Conservation (phyloP, 2,329 filamentous ascomycete species). For the Alternaria alternata region DNA sequence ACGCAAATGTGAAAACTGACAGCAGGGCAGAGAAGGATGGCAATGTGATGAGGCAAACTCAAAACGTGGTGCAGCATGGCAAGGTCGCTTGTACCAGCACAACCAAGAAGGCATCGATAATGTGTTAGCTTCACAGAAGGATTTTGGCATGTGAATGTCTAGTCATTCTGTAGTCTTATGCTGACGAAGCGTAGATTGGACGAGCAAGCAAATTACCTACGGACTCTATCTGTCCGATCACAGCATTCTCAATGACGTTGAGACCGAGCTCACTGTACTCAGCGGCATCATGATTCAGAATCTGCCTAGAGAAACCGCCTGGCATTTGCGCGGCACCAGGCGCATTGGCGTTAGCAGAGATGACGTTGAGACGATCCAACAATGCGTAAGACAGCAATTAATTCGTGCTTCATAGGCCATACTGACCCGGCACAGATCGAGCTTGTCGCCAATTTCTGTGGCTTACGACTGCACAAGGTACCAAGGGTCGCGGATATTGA, state of each 20-base stretch:
- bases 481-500: conserved; percentile 46
- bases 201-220: conserved; percentile 65
- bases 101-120: conserved; percentile 55
- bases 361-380: conserved; percentile 55
- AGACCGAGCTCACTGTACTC: conserved; percentile 64
- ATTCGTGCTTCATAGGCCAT: neutral
- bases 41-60: conserved; percentile 64
- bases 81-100: conserved; percentile 64
- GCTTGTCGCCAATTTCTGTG: conserved; percentile 40
- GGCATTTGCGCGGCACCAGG: conserved; percentile 63
- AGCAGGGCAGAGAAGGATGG: conserved; percentile 60
- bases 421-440: conserved; percentile 37
- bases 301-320: conserved; percentile 60
- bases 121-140: conserved; percentile 55
- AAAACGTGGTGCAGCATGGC: conserved; percentile 63
- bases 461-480: conserved; percentile 37
- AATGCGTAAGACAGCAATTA: conserved; percentile 45
- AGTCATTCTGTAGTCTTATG: neutral
- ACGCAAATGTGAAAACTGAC: neutral
- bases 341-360: conserved; percentile 58
- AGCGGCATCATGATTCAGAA: conserved; percentile 68
- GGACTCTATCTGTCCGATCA: conserved; percentile 66
- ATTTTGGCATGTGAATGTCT: conserved; percentile 50
- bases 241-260: conserved; percentile 61
- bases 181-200: conserved; percentile 53